These are phyloP conservation scores for Ustilago cynodontis DNA, from an alignment of 1,284 basidiomycete genomes.

Conservation along the genomic window DNA sequence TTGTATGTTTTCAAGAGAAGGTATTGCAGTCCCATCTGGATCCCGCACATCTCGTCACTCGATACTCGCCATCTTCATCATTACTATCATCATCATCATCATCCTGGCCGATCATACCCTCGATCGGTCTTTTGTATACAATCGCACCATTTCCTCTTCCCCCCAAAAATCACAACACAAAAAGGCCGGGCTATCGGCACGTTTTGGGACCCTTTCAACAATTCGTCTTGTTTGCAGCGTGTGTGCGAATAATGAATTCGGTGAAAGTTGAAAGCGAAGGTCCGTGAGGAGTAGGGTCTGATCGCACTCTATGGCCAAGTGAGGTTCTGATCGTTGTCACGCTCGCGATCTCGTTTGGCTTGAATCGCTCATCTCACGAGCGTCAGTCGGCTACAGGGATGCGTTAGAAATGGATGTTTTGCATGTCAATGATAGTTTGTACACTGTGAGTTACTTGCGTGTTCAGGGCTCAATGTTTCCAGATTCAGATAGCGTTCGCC, in stretches of 20 bases:
- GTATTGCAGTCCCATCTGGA: background rate
- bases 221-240: background rate
- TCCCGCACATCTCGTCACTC: constrained; percentile 1
- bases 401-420: background rate
- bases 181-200: constrained; percentile 44
- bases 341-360: too few relatives aligned
- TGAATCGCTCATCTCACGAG: background rate
- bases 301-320: too few relatives aligned
- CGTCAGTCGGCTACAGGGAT: background rate
- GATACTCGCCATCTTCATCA: constrained; percentile 6
- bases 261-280: background rate
- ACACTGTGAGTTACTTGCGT: background rate
- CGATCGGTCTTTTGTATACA: constrained; percentile 31
- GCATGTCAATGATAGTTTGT: background rate
- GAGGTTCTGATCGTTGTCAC: background rate
- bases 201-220: constrained; percentile 38
- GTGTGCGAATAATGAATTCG: background rate
- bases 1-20: constrained; percentile 31
- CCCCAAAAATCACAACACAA: constrained; percentile 41
- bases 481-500: constrained; percentile 77
- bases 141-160: constrained; percentile 7
- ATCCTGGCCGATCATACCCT: constrained; percentile 5
- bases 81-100: constrained; percentile 16
- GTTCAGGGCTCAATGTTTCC: constrained; percentile 47
- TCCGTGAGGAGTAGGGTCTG: background rate